Evolutionary conservation across 495 filamentous ascomycete species (phyloP).

Genomic region (Penicillium cinerascens): DNA sequence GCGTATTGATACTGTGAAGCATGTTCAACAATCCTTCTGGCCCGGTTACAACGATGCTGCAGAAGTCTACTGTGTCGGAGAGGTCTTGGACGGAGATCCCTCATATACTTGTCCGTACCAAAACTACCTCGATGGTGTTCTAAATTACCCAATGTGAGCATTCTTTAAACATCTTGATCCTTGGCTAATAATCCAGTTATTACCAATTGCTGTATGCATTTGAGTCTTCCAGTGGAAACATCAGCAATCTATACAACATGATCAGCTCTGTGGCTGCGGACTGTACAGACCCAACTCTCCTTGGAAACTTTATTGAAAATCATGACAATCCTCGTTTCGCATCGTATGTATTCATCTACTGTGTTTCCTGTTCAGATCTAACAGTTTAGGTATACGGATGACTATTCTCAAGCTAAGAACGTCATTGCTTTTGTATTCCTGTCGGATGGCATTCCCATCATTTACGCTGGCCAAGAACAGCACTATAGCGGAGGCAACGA

Average conservation of each 20-base stretch:
- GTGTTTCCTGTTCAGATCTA: neutral
- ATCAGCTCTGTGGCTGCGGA: constrained; percentile 49
- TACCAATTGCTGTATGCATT: constrained; percentile 63
- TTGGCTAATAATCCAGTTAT: constrained; percentile 24
- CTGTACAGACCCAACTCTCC: constrained; percentile 59
- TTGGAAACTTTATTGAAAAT: constrained; percentile 77
- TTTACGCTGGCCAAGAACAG: constrained; percentile 73
- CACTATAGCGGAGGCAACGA: constrained; percentile 60
- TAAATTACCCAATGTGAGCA: constrained; percentile 59
- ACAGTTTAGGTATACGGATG: constrained; percentile 39
- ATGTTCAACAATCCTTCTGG: constrained; percentile 72
- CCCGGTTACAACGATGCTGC: constrained; percentile 58
- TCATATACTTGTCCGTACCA: constrained; percentile 65
- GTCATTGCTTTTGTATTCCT: constrained; percentile 69
- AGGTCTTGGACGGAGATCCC: constrained; percentile 63
- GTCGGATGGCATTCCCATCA: constrained; percentile 62
- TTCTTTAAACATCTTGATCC: neutral
- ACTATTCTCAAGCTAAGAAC: constrained; percentile 58
- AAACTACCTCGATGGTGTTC: constrained; percentile 51
- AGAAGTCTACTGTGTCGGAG: constrained; percentile 68
- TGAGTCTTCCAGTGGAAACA: constrained; percentile 53
- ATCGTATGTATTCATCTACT: constrained; percentile 24
- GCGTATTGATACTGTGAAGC: constrained; percentile 72
- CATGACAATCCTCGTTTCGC: constrained; percentile 72
- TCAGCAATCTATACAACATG: constrained; percentile 56